Conservation (phyloP, 768 basidiomycete genomes). For the Boletus rex-veris region DNA sequence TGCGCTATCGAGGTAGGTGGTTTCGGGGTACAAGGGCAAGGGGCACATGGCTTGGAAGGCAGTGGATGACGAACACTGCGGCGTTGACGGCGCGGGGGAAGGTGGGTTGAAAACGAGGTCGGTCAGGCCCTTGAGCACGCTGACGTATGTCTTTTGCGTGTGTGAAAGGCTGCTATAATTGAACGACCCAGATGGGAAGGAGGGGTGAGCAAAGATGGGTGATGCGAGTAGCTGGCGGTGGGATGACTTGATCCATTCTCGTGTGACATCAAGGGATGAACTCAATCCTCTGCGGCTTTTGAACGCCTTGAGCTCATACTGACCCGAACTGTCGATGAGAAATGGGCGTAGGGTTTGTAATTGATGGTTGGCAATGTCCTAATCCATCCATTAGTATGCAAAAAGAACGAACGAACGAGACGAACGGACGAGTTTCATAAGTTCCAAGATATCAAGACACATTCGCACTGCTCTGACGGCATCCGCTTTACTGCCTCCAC, state of each 20-base stretch:
- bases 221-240: conserved; percentile 43
- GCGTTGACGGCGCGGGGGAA: conserved; percentile 33
- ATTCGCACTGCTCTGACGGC: conserved; percentile 72
- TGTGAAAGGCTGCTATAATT: conserved; percentile 45
- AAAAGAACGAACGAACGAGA: conserved; percentile 13
- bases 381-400: conserved; percentile 20
- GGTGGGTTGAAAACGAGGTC: conserved; percentile 64
- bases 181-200: conserved; percentile 40
- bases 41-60: conserved; percentile 33
- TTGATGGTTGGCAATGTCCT: conserved; percentile 98
- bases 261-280: conserved; percentile 51
- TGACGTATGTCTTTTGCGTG: conserved; percentile 45
- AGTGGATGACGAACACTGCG: conserved; percentile 26
- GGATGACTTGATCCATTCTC: conserved; percentile 61
- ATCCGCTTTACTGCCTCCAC: conserved; percentile 53
- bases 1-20: conserved; percentile 72
- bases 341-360: conserved; percentile 90
- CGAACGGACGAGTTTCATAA: conserved; percentile 87
- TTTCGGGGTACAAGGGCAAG: conserved; percentile 63
- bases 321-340: conserved; percentile 73
- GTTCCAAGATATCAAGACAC: conserved; percentile 88
- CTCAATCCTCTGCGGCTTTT: conserved; percentile 49
- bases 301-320: conserved; percentile 78
- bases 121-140: conserved; percentile 55
- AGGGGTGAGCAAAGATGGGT: conserved; percentile 42